Conservation (phyloP, 2,329 filamentous ascomycete genomes). For the Colletotrichum orbiculare region DNA sequence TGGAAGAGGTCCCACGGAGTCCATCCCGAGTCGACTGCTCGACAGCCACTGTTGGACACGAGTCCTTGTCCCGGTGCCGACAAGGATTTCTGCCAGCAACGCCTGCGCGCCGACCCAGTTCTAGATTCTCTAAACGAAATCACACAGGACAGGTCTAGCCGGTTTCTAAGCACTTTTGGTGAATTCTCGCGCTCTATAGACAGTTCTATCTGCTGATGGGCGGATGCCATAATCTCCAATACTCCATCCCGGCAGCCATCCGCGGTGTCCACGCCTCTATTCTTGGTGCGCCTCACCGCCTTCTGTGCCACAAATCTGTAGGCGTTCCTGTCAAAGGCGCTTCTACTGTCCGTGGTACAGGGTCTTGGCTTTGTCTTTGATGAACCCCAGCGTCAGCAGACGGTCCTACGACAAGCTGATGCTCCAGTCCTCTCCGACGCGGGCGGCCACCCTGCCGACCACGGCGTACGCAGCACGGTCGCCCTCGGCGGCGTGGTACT, state of each 20-base stretch:
- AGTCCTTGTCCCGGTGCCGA: too few species aligned
- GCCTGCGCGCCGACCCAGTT: not conserved
- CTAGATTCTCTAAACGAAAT: constrained; percentile 25
- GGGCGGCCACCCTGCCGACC: constrained; percentile 62
- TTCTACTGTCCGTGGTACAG: too few species aligned
- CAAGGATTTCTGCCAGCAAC: not conserved
- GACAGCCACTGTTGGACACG: too few species aligned
- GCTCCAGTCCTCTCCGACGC: constrained; percentile 66
- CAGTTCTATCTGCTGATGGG: constrained; percentile 4
- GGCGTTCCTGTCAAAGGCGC: too few species aligned
- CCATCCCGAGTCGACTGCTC: not conserved
- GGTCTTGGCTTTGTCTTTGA: not conserved
- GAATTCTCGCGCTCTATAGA: constrained; percentile 9
- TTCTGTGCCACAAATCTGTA: too few species aligned
- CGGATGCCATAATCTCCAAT: not conserved
- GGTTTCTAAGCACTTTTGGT: not conserved
- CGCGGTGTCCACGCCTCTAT: constrained; percentile 14
- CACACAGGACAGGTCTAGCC: not conserved
- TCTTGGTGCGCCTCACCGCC: constrained; percentile 3
- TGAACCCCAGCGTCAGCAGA: constrained; percentile 14
- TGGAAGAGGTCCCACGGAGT: constrained; percentile 20
- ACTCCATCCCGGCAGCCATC: constrained; percentile 22
- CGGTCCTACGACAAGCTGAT: constrained; percentile 46
- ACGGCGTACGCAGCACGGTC: constrained; percentile 63
- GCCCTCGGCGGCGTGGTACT: constrained; percentile 64